A percentile compares a stretch with the other conserved stretches of the same genome.
These are phyloP conservation scores for Dictyostelium capitatum DNA, from an alignment of 78 protist genomes.

Conservation along the genomic window DNA sequence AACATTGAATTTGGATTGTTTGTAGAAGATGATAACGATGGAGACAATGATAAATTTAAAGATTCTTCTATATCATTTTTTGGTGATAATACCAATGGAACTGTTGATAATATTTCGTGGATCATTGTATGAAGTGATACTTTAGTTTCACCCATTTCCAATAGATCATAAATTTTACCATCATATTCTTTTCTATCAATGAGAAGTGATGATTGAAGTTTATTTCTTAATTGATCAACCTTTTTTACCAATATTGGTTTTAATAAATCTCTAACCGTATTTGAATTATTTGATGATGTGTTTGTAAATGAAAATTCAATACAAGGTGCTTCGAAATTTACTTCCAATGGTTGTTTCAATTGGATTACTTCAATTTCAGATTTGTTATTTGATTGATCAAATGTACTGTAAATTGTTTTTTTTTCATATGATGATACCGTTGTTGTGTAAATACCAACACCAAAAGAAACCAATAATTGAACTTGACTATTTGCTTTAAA, in stretches of 20 bases:
- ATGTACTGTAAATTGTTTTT: conserved; percentile 7
- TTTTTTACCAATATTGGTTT: conserved; percentile 11
- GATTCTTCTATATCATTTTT: conserved; percentile 60
- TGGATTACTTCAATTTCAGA: conserved; percentile 17
- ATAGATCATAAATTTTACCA: not conserved
- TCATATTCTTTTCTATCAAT: conserved; percentile 51
- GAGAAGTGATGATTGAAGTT: not conserved
- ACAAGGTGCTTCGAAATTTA: conserved; percentile 64
- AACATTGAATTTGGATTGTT: not conserved
- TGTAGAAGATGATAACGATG: not conserved
- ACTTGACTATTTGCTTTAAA: not conserved
- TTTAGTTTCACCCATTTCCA: conserved; percentile 26
- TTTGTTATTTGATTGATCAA: not conserved
- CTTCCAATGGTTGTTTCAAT: conserved; percentile 8
- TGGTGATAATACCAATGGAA: conserved; percentile 33
- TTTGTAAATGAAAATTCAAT: conserved; percentile 49
- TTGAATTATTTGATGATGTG: not conserved
- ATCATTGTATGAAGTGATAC: conserved; percentile 55
- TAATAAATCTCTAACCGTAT: not conserved
- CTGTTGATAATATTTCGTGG: conserved; percentile 45
- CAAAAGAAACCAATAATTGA: conserved; percentile 29
- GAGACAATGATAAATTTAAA: not conserved
- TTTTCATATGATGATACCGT: conserved; percentile 29
- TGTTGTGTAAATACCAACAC: conserved; percentile 58
- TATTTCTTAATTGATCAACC: conserved; percentile 25